Evolutionary conservation across 768 basidiomycete genomes (phyloP).

Genomic region (Tephrocybe sp.): DNA sequence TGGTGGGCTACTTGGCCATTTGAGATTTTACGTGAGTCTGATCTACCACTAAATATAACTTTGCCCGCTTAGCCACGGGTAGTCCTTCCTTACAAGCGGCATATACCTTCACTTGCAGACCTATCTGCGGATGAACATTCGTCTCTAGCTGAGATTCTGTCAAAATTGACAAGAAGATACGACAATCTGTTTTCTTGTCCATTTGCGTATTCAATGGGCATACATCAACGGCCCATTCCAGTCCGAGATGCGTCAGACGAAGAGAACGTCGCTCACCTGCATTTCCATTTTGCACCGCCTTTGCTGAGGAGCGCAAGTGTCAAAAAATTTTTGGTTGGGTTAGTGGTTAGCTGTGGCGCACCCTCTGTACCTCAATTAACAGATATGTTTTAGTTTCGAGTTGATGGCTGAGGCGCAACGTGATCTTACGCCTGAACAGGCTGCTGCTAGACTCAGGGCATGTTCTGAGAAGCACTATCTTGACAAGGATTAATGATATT

Average conservation of each 20-base stretch:
- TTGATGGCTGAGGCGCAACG: constrained; percentile 89
- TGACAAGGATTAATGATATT: constrained; percentile 9
- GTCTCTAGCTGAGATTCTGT: constrained; percentile 67
- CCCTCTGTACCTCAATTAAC: neutral
- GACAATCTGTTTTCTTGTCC: constrained; percentile 83
- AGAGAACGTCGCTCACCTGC: constrained; percentile 70
- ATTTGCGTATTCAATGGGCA: constrained; percentile 93
- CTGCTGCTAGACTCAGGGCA: constrained; percentile 59
- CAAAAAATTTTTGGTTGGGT: constrained; percentile 90
- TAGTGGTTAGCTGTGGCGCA: constrained; percentile 21
- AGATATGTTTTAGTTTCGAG: constrained; percentile 59
- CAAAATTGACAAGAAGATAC: constrained; percentile 60
- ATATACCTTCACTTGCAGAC: constrained; percentile 68
- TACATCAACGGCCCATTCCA: constrained; percentile 80
- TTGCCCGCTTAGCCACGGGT: neutral
- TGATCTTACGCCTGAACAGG: constrained; percentile 88
- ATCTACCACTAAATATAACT: neutral
- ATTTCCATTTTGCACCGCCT: constrained; percentile 86
- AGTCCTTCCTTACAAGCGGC: constrained; percentile 79
- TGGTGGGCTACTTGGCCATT: constrained; percentile 98
- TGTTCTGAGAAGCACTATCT: constrained; percentile 63
- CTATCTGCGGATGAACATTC: constrained; percentile 58
- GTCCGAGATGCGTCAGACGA: constrained; percentile 30
- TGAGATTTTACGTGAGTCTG: constrained; percentile 64
- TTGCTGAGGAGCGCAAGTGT: constrained; percentile 78